phyloP scores from a whole-genome alignment of 176 grass and related monocot genomes.

The Aegilops sharonensis region DNA sequence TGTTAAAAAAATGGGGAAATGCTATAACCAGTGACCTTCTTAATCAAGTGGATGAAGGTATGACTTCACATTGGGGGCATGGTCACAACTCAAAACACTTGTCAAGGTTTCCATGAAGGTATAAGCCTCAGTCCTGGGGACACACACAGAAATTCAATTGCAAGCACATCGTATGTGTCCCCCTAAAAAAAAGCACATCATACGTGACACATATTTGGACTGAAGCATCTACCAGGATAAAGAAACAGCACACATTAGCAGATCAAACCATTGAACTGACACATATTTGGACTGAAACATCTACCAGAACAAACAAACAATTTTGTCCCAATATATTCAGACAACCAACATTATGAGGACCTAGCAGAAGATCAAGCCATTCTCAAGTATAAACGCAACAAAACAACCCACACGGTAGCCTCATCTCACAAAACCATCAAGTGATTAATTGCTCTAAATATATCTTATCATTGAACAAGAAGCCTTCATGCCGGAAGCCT shows the following conservation, averaged over 20 bases:
- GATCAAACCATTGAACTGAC: not conserved
- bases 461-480: not conserved
- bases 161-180: not conserved
- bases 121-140: not conserved
- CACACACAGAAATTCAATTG: not conserved
- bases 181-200: not conserved
- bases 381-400: not conserved
- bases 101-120: not conserved
- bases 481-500: not conserved
- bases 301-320: not conserved
- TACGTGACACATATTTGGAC: not conserved
- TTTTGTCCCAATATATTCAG: not conserved
- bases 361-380: not conserved
- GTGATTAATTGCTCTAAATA: not conserved
- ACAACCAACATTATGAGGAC: not conserved
- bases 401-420: not conserved
- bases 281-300: slow-evolving; percentile 4
- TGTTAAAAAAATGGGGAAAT: not conserved
- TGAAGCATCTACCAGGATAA: not conserved
- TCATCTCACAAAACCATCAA: not conserved
- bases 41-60: not conserved
- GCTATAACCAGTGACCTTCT: not conserved
- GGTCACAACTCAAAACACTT: not conserved
- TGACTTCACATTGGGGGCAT: not conserved
- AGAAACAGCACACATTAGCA: not conserved